Evolutionary conservation across 805 yeast genomes (phyloP).

Genomic region (Candida boleticola): DNA sequence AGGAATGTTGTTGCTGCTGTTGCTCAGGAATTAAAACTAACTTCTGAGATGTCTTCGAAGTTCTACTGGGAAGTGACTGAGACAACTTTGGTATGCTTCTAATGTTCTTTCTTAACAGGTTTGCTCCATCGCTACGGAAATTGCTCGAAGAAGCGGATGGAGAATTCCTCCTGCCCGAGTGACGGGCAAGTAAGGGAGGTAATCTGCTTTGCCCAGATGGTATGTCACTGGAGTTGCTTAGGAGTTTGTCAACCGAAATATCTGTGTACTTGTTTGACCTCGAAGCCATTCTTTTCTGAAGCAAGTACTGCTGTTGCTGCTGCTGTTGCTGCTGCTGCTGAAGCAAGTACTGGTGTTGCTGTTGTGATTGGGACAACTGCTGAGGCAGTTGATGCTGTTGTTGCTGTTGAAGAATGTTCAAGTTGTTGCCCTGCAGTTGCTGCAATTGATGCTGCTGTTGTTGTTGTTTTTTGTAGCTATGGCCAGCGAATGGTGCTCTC

Average conservation of each 20-base stretch:
- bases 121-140: background rate
- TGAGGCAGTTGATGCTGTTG: slow-evolving; percentile 7
- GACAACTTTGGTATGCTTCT: slow-evolving; percentile 51
- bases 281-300: slow-evolving; percentile 27
- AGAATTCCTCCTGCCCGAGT: background rate
- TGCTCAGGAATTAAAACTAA: slow-evolving; percentile 81
- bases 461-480: slow-evolving; percentile 40
- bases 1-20: slow-evolving; percentile 18
- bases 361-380: slow-evolving; percentile 25
- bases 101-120: slow-evolving; percentile 29
- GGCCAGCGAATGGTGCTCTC: slow-evolving; percentile 83
- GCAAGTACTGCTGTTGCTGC: slow-evolving; percentile 14
- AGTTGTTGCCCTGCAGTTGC: slow-evolving; percentile 15
- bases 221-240: slow-evolving; percentile 78
- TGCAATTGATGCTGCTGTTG: slow-evolving; percentile 23
- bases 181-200: slow-evolving; percentile 22
- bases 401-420: slow-evolving; percentile 3
- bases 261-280: slow-evolving; percentile 56
- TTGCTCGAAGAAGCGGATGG: background rate
- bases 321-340: slow-evolving; percentile 14
- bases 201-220: slow-evolving; percentile 71
- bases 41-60: slow-evolving; percentile 82
- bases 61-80: slow-evolving; percentile 64
- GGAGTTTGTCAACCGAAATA: slow-evolving; percentile 76
- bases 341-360: slow-evolving; percentile 12